Conservation (phyloP, 345 rosid genomes). For the Garcia nutans region DNA sequence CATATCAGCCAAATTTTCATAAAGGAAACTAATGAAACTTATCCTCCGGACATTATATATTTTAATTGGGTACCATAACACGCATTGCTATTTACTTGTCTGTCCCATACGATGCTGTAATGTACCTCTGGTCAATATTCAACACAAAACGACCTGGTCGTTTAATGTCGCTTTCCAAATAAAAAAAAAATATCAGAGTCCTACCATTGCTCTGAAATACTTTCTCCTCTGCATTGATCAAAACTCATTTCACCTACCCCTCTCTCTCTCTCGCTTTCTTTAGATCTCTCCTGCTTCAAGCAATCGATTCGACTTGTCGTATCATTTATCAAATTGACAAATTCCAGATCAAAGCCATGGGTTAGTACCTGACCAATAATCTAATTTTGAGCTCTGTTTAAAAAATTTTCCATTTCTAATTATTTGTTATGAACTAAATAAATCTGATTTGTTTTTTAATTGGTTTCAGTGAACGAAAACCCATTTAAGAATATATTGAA, state of each 20-base stretch:
- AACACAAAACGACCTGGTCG: slow-evolving; percentile 5
- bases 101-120: too few species aligned
- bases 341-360: slow-evolving; percentile 13
- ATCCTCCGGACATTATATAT: too few species aligned
- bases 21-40: too few species aligned
- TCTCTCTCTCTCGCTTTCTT: not conserved
- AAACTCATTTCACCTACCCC: not conserved
- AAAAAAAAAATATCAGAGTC: not conserved
- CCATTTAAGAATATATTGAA: slow-evolving; percentile 57
- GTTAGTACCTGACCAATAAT: not conserved
- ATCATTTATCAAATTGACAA: not conserved
- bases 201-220: not conserved
- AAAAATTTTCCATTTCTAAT: not conserved
- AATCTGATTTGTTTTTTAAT: slow-evolving; percentile 8
- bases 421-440: not conserved
- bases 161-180: not conserved
- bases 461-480: slow-evolving; percentile 44
- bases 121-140: not conserved
- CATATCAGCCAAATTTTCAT: too few species aligned
- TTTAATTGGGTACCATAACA: too few species aligned
- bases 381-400: not conserved
- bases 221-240: not conserved
- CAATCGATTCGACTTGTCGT: not conserved
- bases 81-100: too few species aligned
- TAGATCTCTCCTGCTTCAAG: not conserved